phyloP scores from a whole-genome alignment of 352 stramenopile genomes.

The Phytophthora sp. region DNA sequence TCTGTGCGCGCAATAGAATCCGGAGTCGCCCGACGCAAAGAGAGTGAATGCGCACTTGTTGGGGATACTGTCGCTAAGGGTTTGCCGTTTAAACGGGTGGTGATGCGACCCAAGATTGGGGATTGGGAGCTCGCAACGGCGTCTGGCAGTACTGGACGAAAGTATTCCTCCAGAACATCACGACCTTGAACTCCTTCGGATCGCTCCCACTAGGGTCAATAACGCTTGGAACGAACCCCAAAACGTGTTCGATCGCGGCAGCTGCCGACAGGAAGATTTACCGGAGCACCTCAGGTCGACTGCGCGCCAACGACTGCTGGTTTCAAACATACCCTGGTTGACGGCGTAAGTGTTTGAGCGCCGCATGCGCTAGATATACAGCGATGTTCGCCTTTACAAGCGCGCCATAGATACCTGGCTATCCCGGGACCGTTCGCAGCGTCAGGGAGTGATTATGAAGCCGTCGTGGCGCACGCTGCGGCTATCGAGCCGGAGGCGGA shows the following conservation, averaged over 20 bases:
- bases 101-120: not conserved
- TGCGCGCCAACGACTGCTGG: too few species aligned
- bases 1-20: not conserved
- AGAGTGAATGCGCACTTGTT: conserved; percentile 5
- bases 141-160: conserved; percentile 6
- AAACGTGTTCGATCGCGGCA: not conserved
- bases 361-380: too few species aligned
- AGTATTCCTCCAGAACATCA: conserved; percentile 7
- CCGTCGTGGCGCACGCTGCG: conserved; percentile 12
- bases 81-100: not conserved
- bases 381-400: too few species aligned
- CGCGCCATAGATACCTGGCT: too few species aligned
- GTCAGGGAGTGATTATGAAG: conserved; percentile 2
- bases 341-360: too few species aligned
- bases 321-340: too few species aligned
- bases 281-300: too few species aligned
- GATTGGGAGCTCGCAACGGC: not conserved
- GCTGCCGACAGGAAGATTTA: conserved; percentile 10
- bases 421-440: too few species aligned
- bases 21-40: not conserved
- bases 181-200: conserved; percentile 5
- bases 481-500: conserved; percentile 30
- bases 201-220: not conserved
- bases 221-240: not conserved
- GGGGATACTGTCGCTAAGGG: conserved; percentile 1